Evolutionary conservation across 164 flowering plant genomes (phyloP).

Genomic region (Cinnamomum chago): DNA sequence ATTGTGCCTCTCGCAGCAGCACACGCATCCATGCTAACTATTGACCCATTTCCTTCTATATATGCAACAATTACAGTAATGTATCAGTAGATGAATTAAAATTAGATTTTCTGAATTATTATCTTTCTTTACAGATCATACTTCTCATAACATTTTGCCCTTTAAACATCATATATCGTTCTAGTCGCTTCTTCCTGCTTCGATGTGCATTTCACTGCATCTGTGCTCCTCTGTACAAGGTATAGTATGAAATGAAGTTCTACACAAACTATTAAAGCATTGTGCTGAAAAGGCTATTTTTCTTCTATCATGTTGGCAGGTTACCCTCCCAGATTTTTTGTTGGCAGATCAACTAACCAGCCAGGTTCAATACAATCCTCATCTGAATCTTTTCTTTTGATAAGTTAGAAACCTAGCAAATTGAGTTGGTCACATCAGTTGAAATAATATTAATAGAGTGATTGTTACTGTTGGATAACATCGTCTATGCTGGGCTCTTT

Average conservation of each 20-base stretch:
- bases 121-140: slow-evolving; percentile 36
- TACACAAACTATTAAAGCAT: background rate
- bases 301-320: slow-evolving; percentile 25
- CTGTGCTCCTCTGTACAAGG: slow-evolving; percentile 74
- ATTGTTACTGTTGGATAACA: too few species aligned
- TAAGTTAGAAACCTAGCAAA: too few species aligned
- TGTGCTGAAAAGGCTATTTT: background rate
- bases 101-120: background rate
- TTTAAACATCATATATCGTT: slow-evolving; percentile 57
- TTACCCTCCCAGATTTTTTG: slow-evolving; percentile 60
- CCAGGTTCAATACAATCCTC: slow-evolving; percentile 36
- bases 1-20: background rate
- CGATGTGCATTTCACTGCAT: slow-evolving; percentile 38
- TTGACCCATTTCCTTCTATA: background rate
- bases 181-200: slow-evolving; percentile 63
- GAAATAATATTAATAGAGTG: too few species aligned
- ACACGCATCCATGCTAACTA: background rate
- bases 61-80: background rate
- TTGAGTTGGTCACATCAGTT: too few species aligned
- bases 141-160: slow-evolving; percentile 40
- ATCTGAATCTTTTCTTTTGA: background rate
- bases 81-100: too few species aligned
- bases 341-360: slow-evolving; percentile 69
- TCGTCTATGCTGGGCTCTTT: too few species aligned
- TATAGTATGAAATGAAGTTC: slow-evolving; percentile 5